Conservation (phyloP, 169 alveolate species). For the Toxoplasma gondii region DNA sequence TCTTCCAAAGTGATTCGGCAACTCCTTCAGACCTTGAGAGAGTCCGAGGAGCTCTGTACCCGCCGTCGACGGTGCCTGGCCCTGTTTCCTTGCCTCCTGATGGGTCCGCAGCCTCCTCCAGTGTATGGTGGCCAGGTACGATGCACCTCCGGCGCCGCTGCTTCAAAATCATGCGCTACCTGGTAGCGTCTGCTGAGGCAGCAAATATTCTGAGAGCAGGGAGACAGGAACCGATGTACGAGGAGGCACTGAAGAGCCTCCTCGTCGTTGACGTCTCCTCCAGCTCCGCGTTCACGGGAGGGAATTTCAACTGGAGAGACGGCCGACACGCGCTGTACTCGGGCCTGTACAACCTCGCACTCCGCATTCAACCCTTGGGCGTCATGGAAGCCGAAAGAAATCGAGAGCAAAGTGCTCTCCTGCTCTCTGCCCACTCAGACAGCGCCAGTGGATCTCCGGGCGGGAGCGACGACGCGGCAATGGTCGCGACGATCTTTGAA, state of each 20-base stretch:
- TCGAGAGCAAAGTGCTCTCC: background rate
- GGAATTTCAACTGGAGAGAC: background rate
- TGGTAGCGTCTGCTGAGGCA: background rate
- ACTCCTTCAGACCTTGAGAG: background rate
- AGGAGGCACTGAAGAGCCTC: background rate
- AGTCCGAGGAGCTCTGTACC: background rate
- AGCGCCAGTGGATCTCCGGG: constrained; percentile 9
- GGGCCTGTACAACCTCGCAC: constrained; percentile 3
- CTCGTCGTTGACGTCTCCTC: constrained; percentile 7
- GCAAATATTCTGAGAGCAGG: background rate
- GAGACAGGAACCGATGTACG: background rate
- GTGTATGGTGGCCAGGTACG: constrained; percentile 8
- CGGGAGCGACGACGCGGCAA: constrained; percentile 41
- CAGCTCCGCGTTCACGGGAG: background rate
- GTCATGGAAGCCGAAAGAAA: background rate
- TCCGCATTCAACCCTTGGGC: constrained; percentile 6
- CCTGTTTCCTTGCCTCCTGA: background rate
- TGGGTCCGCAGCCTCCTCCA: background rate
- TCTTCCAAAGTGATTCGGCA: background rate
- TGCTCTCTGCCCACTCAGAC: constrained; percentile 28
- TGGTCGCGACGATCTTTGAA: constrained; percentile 28
- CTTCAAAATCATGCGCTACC: background rate
- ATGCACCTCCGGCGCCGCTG: background rate
- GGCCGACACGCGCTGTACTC: constrained; percentile 12
- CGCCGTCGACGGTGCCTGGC: background rate